Conservation (phyloP, 169 alveolate species). For the Eimeria sp. region DNA sequence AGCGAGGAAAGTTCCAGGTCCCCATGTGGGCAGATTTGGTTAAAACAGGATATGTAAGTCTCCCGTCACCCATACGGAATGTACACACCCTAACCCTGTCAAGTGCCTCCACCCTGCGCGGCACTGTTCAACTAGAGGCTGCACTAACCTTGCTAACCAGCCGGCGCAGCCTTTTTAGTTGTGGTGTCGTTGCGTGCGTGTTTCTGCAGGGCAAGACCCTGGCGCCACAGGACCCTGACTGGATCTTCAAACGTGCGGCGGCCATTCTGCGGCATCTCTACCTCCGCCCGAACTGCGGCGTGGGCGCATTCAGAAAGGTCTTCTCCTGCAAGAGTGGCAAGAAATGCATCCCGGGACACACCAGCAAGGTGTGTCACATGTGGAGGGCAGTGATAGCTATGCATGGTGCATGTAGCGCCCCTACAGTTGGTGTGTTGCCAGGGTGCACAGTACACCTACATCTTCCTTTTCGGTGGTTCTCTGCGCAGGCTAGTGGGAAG, state of each 20-base stretch:
- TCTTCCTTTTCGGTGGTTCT: neutral
- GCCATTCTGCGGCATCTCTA: constrained; percentile 97
- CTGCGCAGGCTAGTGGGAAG: constrained; percentile 95
- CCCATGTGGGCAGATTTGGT: constrained; percentile 98
- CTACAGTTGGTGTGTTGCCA: neutral
- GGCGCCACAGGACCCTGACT: constrained; percentile 98
- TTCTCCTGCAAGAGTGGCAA: constrained; percentile 96
- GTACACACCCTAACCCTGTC: neutral
- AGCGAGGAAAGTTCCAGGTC: constrained; percentile 95
- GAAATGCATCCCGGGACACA: constrained; percentile 96
- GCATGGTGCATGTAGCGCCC: neutral
- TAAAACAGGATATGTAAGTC: constrained; percentile 94
- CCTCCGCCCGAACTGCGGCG: constrained; percentile 97
- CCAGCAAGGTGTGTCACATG: constrained; percentile 80
- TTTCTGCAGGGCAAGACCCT: constrained; percentile 91
- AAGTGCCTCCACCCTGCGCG: neutral
- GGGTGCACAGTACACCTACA: neutral
- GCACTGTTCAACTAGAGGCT: neutral
- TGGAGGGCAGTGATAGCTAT: neutral
- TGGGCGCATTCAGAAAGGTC: constrained; percentile 95
- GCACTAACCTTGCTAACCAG: neutral
- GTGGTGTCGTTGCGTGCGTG: neutral
- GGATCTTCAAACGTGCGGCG: constrained; percentile 98
- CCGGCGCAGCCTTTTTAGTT: neutral
- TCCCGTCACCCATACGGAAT: neutral